phyloP scores from a whole-genome alignment of 306 rosid genomes.

The Hippophae gyantsensis region DNA sequence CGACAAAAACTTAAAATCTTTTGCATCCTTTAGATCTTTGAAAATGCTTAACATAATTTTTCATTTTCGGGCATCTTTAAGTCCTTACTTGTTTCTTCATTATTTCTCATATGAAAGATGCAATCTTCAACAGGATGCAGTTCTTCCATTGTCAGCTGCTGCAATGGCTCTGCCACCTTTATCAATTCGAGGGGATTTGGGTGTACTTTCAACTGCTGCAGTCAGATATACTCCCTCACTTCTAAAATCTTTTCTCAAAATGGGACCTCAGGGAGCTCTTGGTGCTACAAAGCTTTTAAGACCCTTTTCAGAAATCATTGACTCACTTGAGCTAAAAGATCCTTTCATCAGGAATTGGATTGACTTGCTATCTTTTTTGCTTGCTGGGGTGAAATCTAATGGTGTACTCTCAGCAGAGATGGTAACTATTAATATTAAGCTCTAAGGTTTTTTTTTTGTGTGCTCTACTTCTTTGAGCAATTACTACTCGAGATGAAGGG shows the following conservation, averaged over 20 bases:
- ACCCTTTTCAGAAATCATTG: constrained; percentile 83
- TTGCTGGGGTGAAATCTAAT: constrained; percentile 82
- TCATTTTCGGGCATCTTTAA: not conserved
- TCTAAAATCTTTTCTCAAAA: constrained; percentile 57
- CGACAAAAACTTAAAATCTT: no score
- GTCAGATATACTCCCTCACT: constrained; percentile 87
- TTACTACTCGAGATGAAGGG: no score
- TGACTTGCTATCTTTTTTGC: constrained; percentile 84
- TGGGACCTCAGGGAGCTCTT: constrained; percentile 86
- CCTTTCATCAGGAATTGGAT: constrained; percentile 79
- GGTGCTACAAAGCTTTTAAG: constrained; percentile 73
- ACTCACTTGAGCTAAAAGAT: constrained; percentile 59
- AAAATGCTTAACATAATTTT: not conserved
- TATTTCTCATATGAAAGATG: constrained; percentile 16
- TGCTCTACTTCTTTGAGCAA: not conserved
- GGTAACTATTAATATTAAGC: constrained; percentile 38
- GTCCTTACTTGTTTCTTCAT: constrained; percentile 1
- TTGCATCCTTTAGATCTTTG: no score
- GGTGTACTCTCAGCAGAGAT: constrained; percentile 85
- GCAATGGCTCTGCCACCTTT: constrained; percentile 96
- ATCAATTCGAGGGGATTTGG: constrained; percentile 77
- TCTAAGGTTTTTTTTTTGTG: not conserved
- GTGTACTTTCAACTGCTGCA: constrained; percentile 80
- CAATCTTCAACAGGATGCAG: constrained; percentile 54
- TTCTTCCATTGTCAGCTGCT: constrained; percentile 80